phyloP scores from a whole-genome alignment of 352 stramenopile species.

The Pythium utonaiense region DNA sequence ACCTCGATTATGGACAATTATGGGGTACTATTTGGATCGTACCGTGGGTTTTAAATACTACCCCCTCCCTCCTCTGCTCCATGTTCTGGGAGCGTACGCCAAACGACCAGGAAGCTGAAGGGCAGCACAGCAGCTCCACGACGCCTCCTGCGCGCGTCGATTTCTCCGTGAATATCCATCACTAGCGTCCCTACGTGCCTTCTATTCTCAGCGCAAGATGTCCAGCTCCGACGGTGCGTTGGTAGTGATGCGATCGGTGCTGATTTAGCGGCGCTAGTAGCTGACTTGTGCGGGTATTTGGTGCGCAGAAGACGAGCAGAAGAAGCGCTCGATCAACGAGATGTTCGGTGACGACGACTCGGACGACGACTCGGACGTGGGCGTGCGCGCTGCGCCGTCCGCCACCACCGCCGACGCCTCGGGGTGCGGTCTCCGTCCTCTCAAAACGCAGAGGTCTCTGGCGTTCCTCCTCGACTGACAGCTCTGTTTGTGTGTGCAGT shows the following conservation, averaged over 20 bases:
- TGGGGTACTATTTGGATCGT: neutral
- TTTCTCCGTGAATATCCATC: conserved; percentile 8
- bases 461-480: too few species aligned
- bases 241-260: neutral
- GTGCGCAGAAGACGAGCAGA: conserved; percentile 62
- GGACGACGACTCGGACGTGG: conserved; percentile 58
- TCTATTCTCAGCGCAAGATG: conserved; percentile 25
- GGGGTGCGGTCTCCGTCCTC: conserved; percentile 30
- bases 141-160: neutral
- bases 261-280: neutral
- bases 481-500: conserved; percentile 20
- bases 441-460: neutral
- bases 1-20: too few species aligned
- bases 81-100: conserved; percentile 12
- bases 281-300: neutral
- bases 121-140: neutral
- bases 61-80: conserved; percentile 7
- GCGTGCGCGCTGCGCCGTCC: conserved; percentile 46
- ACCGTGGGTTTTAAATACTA: conserved; percentile 2
- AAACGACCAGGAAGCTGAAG: neutral
- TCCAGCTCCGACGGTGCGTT: conserved; percentile 58
- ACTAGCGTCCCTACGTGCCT: neutral
- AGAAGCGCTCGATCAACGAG: conserved; percentile 85
- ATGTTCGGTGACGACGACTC: conserved; percentile 86
- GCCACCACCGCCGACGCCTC: conserved; percentile 65